Conservation (phyloP, 2,329 filamentous ascomycete species). For the Monilinia fructicola region DNA sequence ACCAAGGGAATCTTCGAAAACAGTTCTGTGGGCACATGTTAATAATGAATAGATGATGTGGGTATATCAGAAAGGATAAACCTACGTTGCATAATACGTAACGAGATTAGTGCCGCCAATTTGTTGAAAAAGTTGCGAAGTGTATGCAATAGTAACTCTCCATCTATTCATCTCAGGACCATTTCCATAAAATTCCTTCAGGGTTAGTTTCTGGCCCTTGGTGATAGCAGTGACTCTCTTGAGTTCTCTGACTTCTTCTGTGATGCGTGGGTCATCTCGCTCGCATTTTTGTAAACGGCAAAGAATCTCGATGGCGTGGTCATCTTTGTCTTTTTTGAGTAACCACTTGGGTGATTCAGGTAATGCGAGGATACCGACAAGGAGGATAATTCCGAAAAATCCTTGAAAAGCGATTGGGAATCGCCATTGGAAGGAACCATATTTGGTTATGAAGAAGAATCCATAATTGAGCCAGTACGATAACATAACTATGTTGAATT, state of each 20-base stretch:
- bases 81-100: slow-evolving; percentile 53
- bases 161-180: slow-evolving; percentile 53
- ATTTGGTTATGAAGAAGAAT: slow-evolving; percentile 55
- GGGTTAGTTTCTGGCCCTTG: slow-evolving; percentile 34
- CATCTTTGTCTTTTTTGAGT: slow-evolving; percentile 24
- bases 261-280: slow-evolving; percentile 24
- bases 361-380: slow-evolving; percentile 52
- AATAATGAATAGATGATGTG: background rate
- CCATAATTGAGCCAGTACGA: slow-evolving; percentile 62
- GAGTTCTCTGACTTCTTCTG: slow-evolving; percentile 34
- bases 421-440: slow-evolving; percentile 54
- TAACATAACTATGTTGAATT: slow-evolving; percentile 32
- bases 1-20: slow-evolving; percentile 61
- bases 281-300: slow-evolving; percentile 31
- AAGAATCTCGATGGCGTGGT: slow-evolving; percentile 34
- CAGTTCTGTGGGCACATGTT: slow-evolving; percentile 43
- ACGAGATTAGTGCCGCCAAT: slow-evolving; percentile 47
- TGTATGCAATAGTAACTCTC: slow-evolving; percentile 52
- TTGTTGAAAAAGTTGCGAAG: slow-evolving; percentile 54
- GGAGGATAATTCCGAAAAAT: slow-evolving; percentile 58
- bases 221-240: slow-evolving; percentile 42
- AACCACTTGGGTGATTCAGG: slow-evolving; percentile 54
- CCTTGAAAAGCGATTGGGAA: slow-evolving; percentile 62
- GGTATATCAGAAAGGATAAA: slow-evolving; percentile 36
- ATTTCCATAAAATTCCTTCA: slow-evolving; percentile 29